Conservation (phyloP, 768 basidiomycete species). For the Rhizopogon vinicolor region DNA sequence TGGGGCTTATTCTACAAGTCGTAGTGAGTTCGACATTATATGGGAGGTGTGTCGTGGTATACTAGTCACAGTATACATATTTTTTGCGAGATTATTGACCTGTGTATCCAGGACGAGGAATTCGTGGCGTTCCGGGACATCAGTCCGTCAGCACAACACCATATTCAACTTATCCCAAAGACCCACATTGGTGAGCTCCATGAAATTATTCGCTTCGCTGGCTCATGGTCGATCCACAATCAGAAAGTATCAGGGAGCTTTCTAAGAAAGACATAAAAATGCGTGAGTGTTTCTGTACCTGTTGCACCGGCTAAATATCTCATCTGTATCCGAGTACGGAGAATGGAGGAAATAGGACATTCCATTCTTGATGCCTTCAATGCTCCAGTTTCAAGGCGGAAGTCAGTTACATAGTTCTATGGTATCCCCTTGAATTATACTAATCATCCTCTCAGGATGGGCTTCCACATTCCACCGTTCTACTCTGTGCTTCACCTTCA, state of each 20-base stretch:
- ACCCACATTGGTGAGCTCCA: conserved; percentile 40
- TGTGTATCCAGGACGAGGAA: conserved; percentile 32
- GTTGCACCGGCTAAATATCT: conserved; percentile 15
- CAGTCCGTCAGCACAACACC: conserved; percentile 43
- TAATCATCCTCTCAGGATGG: conserved; percentile 42
- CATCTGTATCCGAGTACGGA: conserved; percentile 29
- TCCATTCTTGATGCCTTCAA: conserved; percentile 43
- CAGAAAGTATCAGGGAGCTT: conserved; percentile 55
- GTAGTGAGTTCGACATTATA: conserved; percentile 38
- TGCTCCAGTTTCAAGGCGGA: conserved; percentile 38
- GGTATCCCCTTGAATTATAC: neutral
- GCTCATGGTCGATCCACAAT: neutral
- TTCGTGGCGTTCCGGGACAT: conserved; percentile 51
- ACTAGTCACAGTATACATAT: too few species aligned
- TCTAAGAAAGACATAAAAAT: conserved; percentile 39
- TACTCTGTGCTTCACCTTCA: conserved; percentile 71
- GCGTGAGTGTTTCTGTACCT: conserved; percentile 32
- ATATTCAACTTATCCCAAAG: conserved; percentile 50
- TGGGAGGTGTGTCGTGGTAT: conserved; percentile 37
- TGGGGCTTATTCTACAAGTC: conserved; percentile 30
- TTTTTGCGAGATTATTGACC: neutral
- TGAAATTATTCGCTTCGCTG: too few species aligned
- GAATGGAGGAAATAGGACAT: conserved; percentile 50
- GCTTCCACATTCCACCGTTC: conserved; percentile 81
- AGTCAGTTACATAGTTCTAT: conserved; percentile 28